phyloP scores from a whole-genome alignment of 257 asterid genomes.

The Salvia miltiorrhiza region DNA sequence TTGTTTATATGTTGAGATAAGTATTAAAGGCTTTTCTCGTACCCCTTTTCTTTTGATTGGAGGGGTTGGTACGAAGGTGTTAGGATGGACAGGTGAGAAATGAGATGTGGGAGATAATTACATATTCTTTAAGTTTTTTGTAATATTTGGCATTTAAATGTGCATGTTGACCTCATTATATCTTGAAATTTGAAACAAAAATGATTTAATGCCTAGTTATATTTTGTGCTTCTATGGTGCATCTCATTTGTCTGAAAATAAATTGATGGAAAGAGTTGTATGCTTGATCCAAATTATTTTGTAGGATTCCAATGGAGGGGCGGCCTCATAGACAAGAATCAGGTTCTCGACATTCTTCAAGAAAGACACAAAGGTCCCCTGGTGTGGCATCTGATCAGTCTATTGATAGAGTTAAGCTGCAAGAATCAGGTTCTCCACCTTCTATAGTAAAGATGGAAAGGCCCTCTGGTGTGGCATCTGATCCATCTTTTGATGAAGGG shows the following conservation, averaged over 20 bases:
- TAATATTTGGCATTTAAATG: slow-evolving; percentile 7
- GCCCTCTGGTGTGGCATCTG: slow-evolving; percentile 41
- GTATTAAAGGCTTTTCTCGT: neutral
- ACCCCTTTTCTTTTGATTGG: neutral
- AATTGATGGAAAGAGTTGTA: neutral
- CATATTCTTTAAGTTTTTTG: neutral
- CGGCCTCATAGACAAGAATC: slow-evolving; percentile 36
- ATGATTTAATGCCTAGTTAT: neutral
- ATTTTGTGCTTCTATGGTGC: neutral
- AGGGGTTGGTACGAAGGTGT: neutral
- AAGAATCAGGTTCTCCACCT: slow-evolving; percentile 34
- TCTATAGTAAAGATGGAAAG: slow-evolving; percentile 27
- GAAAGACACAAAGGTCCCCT: slow-evolving; percentile 22
- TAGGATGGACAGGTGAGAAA: neutral
- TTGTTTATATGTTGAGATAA: neutral
- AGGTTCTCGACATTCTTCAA: slow-evolving; percentile 33
- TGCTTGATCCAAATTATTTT: slow-evolving; percentile 16
- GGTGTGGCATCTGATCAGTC: slow-evolving; percentile 2
- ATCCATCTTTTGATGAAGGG: slow-evolving; percentile 46
- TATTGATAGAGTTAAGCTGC: slow-evolving; percentile 53
- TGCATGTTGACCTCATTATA: neutral
- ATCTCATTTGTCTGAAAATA: neutral
- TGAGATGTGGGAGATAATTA: neutral
- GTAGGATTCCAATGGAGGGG: slow-evolving; percentile 35
- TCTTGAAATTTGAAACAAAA: neutral